phyloP scores from a whole-genome alignment of 2,329 filamentous ascomycete species.

The Fusarium protoensiforme region DNA sequence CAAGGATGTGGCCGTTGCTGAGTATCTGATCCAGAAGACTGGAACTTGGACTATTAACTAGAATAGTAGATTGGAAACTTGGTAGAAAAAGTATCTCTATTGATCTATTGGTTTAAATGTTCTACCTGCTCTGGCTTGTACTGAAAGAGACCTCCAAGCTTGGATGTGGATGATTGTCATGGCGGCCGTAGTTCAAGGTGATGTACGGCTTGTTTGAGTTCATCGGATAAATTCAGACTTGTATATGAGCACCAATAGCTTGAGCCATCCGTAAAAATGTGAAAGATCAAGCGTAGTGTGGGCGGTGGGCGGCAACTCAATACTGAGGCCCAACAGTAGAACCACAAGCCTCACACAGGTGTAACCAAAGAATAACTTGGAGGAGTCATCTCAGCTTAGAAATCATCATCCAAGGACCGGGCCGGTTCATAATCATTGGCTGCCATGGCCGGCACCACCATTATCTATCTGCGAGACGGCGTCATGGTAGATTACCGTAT shows the following conservation, averaged over 20 bases:
- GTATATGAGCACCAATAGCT: too few relatives aligned
- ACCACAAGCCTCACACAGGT: neutral
- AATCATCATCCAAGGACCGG: neutral
- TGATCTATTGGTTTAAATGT: neutral
- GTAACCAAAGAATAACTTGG: neutral
- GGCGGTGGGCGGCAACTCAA: neutral
- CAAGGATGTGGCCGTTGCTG: slow-evolving; percentile 10
- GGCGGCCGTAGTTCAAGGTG: neutral
- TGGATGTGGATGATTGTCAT: neutral
- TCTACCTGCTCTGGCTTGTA: neutral
- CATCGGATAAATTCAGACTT: neutral
- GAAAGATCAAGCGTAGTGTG: neutral
- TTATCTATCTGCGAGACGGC: neutral
- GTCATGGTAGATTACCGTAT: neutral
- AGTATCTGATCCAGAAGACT: slow-evolving; percentile 14
- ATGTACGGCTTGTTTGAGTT: neutral
- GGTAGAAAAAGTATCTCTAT: neutral
- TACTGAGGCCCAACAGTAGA: neutral
- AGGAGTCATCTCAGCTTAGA: neutral
- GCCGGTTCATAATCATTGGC: neutral
- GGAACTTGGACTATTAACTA: neutral
- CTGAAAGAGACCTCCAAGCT: neutral
- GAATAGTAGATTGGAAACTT: neutral
- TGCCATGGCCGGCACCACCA: neutral
- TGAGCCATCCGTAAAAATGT: neutral